phyloP scores from a whole-genome alignment of 2,329 filamentous ascomycete species.

The Aspergillus sp. region DNA sequence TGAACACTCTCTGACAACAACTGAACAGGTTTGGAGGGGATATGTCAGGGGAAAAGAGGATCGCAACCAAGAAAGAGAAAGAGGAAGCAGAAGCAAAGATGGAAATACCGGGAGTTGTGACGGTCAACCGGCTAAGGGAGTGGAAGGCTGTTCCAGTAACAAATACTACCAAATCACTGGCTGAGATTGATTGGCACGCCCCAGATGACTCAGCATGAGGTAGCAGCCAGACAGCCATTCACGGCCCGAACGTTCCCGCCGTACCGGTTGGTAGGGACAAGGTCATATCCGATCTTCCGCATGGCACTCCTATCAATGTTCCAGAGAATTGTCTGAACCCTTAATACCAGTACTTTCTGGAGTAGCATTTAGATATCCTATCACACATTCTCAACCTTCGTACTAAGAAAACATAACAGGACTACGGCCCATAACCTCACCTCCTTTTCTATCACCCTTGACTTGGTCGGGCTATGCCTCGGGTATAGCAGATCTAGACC shows the following conservation, averaged over 20 bases:
- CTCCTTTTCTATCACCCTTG: no score
- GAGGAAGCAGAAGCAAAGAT: constrained; percentile 5
- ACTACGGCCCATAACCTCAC: no score
- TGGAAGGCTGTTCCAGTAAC: constrained; percentile 12
- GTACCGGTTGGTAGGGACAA: constrained; percentile 14
- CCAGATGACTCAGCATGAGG: constrained; percentile 17
- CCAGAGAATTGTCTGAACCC: no score
- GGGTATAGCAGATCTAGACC: no score
- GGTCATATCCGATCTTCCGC: no score
- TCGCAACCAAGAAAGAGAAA: constrained; percentile 5
- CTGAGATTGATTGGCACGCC: constrained; percentile 1
- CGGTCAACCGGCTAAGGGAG: constrained; percentile 25
- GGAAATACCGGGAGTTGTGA: constrained; percentile 18
- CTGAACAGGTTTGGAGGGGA: constrained; percentile 9
- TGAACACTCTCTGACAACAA: constrained; percentile 27
- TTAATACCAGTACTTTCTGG: no score
- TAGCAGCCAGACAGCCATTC: not conserved
- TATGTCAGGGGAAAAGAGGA: constrained; percentile 6
- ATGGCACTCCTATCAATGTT: no score
- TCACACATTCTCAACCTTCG: no score
- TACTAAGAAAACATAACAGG: no score
- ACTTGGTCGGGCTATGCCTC: no score
- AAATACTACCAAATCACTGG: not conserved
- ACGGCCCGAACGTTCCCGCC: constrained; percentile 12
- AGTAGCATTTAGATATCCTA: no score